These are phyloP conservation scores for Chytriomyces sp. DNA, from an alignment of 192 early-diverging fungal genomes.

Conservation along the genomic window DNA sequence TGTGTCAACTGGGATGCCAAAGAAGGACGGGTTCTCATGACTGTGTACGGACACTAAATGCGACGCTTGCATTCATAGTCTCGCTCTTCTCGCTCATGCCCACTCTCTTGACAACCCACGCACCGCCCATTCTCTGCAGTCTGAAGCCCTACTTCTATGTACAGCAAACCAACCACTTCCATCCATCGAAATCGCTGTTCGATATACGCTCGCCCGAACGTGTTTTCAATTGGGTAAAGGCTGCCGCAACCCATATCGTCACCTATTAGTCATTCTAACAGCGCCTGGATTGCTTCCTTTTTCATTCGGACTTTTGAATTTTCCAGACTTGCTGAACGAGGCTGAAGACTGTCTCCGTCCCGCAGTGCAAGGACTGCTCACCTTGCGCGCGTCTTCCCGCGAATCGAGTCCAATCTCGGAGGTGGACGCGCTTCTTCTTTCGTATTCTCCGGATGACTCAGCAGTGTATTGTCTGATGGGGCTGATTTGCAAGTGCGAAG, in stretches of 20 bases:
- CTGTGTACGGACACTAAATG: too few species aligned
- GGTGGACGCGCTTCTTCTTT: slow-evolving; percentile 14
- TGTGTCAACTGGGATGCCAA: too few species aligned
- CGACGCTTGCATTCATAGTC: slow-evolving; percentile 10
- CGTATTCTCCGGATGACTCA: slow-evolving; percentile 22
- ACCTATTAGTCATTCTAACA: too few species aligned
- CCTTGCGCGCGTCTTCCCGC: slow-evolving; percentile 35
- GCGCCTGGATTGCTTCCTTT: too few species aligned
- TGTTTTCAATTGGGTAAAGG: too few species aligned
- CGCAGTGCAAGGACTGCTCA: slow-evolving; percentile 11
- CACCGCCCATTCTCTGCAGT: slow-evolving; percentile 8
- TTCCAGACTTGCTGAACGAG: too few species aligned
- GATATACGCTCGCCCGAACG: too few species aligned
- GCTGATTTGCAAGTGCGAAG: slow-evolving; percentile 26
- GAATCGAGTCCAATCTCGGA: slow-evolving; percentile 23
- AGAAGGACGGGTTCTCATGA: too few species aligned
- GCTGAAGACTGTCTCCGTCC: too few species aligned
- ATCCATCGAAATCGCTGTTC: too few species aligned
- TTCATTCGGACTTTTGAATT: too few species aligned
- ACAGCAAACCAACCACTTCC: slow-evolving; percentile 34
- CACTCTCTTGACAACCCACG: slow-evolving; percentile 22
- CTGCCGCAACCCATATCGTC: too few species aligned
- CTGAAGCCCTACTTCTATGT: slow-evolving; percentile 25
- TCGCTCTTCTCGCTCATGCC: slow-evolving; percentile 39
- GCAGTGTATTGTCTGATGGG: slow-evolving; percentile 36